phyloP scores from a whole-genome alignment of 2,329 filamentous ascomycete species.

The Aureobasidium subglaciale region DNA sequence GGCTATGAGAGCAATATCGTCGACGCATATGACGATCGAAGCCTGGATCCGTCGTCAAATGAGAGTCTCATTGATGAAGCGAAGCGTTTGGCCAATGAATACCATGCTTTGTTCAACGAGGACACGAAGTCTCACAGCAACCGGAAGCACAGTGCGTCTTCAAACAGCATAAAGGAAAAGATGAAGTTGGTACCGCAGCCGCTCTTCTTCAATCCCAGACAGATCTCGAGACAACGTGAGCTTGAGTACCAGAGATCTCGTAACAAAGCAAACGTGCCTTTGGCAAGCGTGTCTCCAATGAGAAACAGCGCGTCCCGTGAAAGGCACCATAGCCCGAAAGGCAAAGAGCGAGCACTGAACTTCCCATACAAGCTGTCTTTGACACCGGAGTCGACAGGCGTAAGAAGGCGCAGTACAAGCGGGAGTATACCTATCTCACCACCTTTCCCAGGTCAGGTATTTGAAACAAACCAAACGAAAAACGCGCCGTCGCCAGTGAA shows the following conservation, averaged over 20 bases:
- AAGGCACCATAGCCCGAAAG: not conserved
- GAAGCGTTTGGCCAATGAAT: slow-evolving; percentile 21
- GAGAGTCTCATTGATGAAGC: slow-evolving; percentile 16
- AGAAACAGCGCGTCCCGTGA: not conserved
- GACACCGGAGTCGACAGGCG: slow-evolving; percentile 2
- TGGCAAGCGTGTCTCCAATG: not conserved
- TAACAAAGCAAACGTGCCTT: not conserved
- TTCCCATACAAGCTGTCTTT: slow-evolving; percentile 5
- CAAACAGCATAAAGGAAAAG: not conserved
- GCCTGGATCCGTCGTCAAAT: slow-evolving; percentile 9
- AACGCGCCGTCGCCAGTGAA: not conserved
- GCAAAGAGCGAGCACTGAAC: not conserved
- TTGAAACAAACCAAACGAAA: not conserved
- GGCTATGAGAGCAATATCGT: not conserved
- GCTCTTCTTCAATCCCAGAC: slow-evolving; percentile 20
- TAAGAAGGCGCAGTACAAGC: slow-evolving; percentile 21
- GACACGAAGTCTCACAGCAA: slow-evolving; percentile 9
- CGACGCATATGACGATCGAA: not conserved
- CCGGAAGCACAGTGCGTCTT: slow-evolving; percentile 1
- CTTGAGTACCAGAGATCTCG: not conserved
- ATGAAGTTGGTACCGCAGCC: slow-evolving; percentile 29
- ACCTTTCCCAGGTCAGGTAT: slow-evolving; percentile 15
- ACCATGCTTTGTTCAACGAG: slow-evolving; percentile 23
- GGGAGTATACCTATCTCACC: slow-evolving; percentile 29
- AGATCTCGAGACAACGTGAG: slow-evolving; percentile 3